Percentiles rank a stretch among this genome's conserved stretches.
phyloP scores from a whole-genome alignment of 2,329 filamentous ascomycete species.

The Botrytis cinerea region DNA sequence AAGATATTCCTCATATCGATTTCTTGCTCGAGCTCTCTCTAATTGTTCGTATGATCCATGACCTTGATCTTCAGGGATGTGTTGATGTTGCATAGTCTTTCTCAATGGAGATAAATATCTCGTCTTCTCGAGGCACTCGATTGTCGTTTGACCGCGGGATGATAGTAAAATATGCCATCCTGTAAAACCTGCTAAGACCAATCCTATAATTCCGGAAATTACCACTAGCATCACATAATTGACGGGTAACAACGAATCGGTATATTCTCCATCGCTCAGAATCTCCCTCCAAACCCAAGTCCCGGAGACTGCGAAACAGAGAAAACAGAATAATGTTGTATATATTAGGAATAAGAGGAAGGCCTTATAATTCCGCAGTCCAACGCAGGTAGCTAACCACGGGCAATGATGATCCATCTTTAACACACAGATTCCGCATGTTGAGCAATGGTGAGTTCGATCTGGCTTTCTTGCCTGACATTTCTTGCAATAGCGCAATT shows the following conservation, averaged over 20 bases:
- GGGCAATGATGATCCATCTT: conserved; percentile 99
- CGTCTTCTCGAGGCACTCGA: conserved; percentile 94
- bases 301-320: conserved; percentile 73
- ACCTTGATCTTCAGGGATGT: conserved; percentile 49
- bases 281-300: conserved; percentile 87
- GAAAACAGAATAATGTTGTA: conserved; percentile 81
- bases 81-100: conserved; percentile 66
- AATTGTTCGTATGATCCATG: conserved; percentile 49
- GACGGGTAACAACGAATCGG: conserved; percentile 78
- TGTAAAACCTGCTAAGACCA: conserved; percentile 88
- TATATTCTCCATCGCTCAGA: conserved; percentile 66
- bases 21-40: conserved; percentile 64
- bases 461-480: conserved; percentile 94
- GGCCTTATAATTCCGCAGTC: conserved; percentile 90
- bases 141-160: conserved; percentile 81
- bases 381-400: conserved; percentile 95
- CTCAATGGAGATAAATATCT: conserved; percentile 83
- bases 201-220: conserved; percentile 83
- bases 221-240: conserved; percentile 90
- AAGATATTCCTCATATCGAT: conserved; percentile 77
- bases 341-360: conserved; percentile 93
- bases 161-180: conserved; percentile 88
- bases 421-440: conserved; percentile 88
- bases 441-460: conserved; percentile 94
- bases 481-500: conserved; percentile 92